Evolutionary conservation across 139 green algal species (phyloP).

Genomic region (Medakamo hakoo): DNA sequence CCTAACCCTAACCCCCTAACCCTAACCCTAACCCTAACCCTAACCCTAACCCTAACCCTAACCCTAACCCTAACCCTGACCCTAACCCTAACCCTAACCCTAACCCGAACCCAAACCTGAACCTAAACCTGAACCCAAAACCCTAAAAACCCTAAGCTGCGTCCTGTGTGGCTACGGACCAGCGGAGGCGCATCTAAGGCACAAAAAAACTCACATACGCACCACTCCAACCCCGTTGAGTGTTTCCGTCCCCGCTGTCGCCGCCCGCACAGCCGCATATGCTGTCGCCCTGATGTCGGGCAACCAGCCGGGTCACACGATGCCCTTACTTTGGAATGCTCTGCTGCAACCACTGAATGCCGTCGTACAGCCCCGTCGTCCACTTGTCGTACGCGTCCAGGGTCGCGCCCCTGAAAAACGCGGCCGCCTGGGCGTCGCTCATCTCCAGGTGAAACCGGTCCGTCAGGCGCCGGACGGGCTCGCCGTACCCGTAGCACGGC

Average conservation of each 20-base stretch:
- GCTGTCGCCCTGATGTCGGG: too few species aligned
- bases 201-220: not conserved
- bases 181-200: not conserved
- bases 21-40: not conserved
- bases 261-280: not conserved
- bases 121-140: not conserved
- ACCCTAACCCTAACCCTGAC: not conserved
- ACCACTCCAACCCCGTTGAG: not conserved
- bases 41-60: not conserved
- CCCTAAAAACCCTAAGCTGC: not conserved
- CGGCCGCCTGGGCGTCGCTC: slow-evolving; percentile 41
- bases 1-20: too few species aligned
- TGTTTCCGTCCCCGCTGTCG: not conserved
- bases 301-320: too few species aligned
- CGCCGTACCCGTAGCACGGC: slow-evolving; percentile 57
- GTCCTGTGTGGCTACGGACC: not conserved
- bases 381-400: slow-evolving; percentile 76
- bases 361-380: slow-evolving; percentile 39
- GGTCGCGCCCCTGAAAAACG: slow-evolving; percentile 56
- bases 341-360: slow-evolving; percentile 70
- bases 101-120: not conserved
- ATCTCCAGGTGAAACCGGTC: slow-evolving; percentile 56
- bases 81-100: not conserved
- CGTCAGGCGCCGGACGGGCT: slow-evolving; percentile 38
- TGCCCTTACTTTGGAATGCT: slow-evolving; percentile 38